Percentiles rank a stretch among this genome's conserved stretches.
phyloP scores from a whole-genome alignment of 2,329 filamentous ascomycete genomes.

The Fusarium decemcellulare region DNA sequence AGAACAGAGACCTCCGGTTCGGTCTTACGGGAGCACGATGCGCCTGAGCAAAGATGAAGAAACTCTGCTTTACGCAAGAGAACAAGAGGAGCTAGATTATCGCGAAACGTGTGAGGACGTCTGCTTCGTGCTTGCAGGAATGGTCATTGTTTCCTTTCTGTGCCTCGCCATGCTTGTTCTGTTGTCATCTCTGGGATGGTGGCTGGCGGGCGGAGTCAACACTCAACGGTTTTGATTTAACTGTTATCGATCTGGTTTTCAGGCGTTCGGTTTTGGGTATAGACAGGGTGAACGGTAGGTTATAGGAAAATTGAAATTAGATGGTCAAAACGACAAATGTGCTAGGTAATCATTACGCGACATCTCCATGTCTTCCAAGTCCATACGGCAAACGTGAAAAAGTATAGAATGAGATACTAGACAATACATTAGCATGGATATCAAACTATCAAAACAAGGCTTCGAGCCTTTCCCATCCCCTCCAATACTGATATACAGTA shows the following conservation, averaged over 20 bases:
- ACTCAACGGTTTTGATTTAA: neutral
- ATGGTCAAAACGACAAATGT: too few relatives aligned
- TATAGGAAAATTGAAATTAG: too few relatives aligned
- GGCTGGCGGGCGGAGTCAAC: neutral
- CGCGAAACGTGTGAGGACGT: neutral
- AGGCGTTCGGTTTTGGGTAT: neutral
- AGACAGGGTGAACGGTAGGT: neutral
- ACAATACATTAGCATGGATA: slow-evolving; percentile 34
- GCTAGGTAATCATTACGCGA: too few relatives aligned
- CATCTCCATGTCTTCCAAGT: neutral
- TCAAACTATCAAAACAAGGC: slow-evolving; percentile 24
- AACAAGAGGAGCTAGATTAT: neutral
- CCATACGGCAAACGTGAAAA: too few relatives aligned
- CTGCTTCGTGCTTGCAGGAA: neutral
- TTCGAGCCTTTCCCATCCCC: slow-evolving; percentile 20
- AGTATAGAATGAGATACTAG: slow-evolving; percentile 9
- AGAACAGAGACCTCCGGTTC: neutral
- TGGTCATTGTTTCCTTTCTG: neutral
- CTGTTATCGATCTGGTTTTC: neutral
- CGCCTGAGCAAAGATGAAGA: neutral
- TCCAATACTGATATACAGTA: slow-evolving; percentile 7
- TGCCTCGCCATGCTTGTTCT: neutral
- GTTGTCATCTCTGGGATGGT: neutral
- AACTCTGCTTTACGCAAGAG: neutral
- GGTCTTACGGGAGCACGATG: neutral